Evolutionary conservation across 2,329 filamentous ascomycete genomes (phyloP), one percentile per base, ranked within the genome.

Genomic region (Mollisia scopiformis): DNA sequence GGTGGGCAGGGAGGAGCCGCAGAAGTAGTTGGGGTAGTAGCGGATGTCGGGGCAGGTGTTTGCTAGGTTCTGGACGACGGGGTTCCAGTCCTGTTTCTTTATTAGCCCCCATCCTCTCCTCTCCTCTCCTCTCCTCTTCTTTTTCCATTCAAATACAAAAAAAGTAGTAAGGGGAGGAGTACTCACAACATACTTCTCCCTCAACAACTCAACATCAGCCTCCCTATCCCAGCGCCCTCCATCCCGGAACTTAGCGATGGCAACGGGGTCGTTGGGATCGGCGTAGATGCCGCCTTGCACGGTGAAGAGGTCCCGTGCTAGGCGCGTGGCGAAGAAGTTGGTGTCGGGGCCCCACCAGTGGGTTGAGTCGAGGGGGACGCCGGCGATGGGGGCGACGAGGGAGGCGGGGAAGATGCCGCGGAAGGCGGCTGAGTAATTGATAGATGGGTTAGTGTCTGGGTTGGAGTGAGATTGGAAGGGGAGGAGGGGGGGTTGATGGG

Each of bases 1-100:
- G 27, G 69, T 68, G 8, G 70, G 59, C 6, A 77, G 67, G 10
- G 71, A 61, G 6, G 65, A 61, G 47, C 66, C 69, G 58, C 72
- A 70, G 28, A 70, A 69, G 62, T 68, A 61, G 31, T 77, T 77
- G 4, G 75, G 75, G 62, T 76, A 76, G 47, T 72, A 68, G 21
- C 70, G 66, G 14, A 71, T 71, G 21, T 70, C 56, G 0, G 76
- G 75, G 1, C 73, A 71, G 2, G 69, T 67, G 37, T 72, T 70
- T 23, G 74, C 67, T 28, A 77, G 70, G 14, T 65, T 59, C 58
- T 68, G 69, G n/a, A 76, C 70, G 11, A 74, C 61, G 1, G 74
- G 74, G 63, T 76, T 73, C 75, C 74, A 75, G 37, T 74, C 69
- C 70, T 73, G 7, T 27, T n/a, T n/a, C n/a, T n/a, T n/a, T n/a